phyloP scores from a whole-genome alignment of 2,329 filamentous ascomycete species.

The Paecilomyces niveus region DNA sequence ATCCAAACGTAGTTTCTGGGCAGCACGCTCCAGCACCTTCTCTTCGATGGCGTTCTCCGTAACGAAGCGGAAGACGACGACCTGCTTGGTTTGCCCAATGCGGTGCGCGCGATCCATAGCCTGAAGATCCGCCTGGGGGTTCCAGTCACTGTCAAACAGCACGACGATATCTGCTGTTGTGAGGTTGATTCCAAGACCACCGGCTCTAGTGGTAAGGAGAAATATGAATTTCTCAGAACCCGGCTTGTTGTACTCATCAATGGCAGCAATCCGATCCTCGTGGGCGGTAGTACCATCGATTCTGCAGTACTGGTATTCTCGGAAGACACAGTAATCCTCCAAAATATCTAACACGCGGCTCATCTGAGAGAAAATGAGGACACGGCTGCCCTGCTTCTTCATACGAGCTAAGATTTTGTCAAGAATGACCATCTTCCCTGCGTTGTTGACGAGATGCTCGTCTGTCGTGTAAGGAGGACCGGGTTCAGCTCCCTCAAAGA shows the following conservation, averaged over 20 bases:
- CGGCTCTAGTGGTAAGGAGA: conserved; percentile 87
- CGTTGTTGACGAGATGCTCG: conserved; percentile 87
- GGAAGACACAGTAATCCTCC: conserved; percentile 96
- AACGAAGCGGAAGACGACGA: conserved; percentile 91
- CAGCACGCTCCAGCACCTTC: conserved; percentile 92
- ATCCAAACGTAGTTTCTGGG: conserved; percentile 91
- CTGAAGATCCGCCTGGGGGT: conserved; percentile 94
- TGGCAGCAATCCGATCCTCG: conserved; percentile 93
- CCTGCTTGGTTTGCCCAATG: conserved; percentile 97
- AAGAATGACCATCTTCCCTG: conserved; percentile 95
- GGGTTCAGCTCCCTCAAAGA: conserved; percentile 95
- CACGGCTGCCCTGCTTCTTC: conserved; percentile 78
- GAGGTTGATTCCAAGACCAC: conserved; percentile 93
- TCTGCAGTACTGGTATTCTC: conserved; percentile 89
- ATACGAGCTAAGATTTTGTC: conserved; percentile 84
- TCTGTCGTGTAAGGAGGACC: conserved; percentile 97
- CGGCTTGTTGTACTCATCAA: conserved; percentile 96
- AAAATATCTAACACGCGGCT: conserved; percentile 93
- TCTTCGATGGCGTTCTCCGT: conserved; percentile 98
- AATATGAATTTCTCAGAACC: conserved; percentile 96
- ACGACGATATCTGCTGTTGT: conserved; percentile 93
- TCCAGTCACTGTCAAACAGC: conserved; percentile 97
- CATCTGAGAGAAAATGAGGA: conserved; percentile 99
- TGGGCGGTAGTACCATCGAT: conserved; percentile 96
- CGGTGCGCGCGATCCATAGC: conserved; percentile 98